Conservation (phyloP, 78 protist genomes). For the Tieghemostelium lacteum region DNA sequence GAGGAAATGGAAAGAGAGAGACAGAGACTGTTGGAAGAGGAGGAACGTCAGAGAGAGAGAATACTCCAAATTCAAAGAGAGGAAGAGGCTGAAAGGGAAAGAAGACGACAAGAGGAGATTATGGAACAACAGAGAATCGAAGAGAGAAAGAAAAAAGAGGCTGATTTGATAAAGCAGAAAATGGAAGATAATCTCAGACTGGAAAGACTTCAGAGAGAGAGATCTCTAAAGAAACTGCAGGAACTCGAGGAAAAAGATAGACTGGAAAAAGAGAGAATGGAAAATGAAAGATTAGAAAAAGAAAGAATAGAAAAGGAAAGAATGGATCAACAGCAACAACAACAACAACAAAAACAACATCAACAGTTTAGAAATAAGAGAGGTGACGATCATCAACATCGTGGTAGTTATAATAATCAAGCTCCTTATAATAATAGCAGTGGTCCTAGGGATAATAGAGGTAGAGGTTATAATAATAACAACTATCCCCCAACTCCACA, state of each 20-base stretch:
- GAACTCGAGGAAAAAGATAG: conserved; percentile 6
- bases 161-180: background rate
- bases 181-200: background rate
- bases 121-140: background rate
- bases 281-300: background rate
- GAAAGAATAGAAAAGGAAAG: background rate
- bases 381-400: background rate
- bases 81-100: background rate
- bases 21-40: background rate
- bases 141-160: conserved; percentile 9
- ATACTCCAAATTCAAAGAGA: conserved; percentile 1
- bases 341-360: no score
- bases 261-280: background rate
- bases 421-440: background rate
- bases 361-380: background rate
- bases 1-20: conserved; percentile 9
- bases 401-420: background rate
- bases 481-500: background rate
- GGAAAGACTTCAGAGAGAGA: background rate
- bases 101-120: background rate
- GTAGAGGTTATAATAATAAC: background rate
- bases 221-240: conserved; percentile 13
- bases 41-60: background rate
- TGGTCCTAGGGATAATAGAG: background rate
- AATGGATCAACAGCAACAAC: background rate